Percentiles rank a stretch among this genome's conserved stretches.
Evolutionary conservation across 257 asterid genomes (phyloP).

Genomic region (Scutellaria barbata): DNA sequence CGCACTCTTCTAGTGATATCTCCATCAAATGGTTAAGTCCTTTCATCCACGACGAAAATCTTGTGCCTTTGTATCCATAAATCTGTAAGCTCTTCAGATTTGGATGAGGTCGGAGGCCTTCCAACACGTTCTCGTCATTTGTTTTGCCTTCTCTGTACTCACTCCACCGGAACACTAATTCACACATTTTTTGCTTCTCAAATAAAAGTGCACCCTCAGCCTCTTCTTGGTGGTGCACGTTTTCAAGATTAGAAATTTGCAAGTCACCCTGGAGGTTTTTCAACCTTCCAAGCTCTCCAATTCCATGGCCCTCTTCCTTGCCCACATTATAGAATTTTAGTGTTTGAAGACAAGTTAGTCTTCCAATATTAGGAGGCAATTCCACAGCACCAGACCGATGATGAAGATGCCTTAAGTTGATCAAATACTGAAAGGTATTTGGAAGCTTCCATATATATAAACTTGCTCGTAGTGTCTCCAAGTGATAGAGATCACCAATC

Average conservation of each 20-base stretch:
- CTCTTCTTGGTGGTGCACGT: not conserved
- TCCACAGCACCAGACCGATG: not conserved
- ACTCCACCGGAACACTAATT: too few species aligned
- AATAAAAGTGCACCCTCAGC: not conserved
- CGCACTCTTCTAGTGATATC: too few species aligned
- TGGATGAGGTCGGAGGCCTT: too few species aligned
- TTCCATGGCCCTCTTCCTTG: not conserved
- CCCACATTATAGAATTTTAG: not conserved
- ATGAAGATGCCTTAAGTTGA: slow-evolving; percentile 5
- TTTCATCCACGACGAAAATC: too few species aligned
- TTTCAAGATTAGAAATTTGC: not conserved
- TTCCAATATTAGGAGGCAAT: not conserved
- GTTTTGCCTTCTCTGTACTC: too few species aligned
- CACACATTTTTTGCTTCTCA: too few species aligned
- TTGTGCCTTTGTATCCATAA: too few species aligned
- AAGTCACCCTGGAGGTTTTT: not conserved
- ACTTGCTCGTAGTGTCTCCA: not conserved
- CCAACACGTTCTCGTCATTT: too few species aligned
- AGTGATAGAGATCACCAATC: not conserved
- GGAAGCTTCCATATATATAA: not conserved
- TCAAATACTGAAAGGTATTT: not conserved
- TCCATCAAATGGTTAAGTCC: too few species aligned
- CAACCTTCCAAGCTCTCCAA: not conserved
- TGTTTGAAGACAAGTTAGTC: slow-evolving; percentile 6
- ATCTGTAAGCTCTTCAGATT: too few species aligned